Percentiles rank a stretch among this genome's conserved stretches.
These are phyloP conservation scores for Austroboletus eburneus DNA, from an alignment of 768 basidiomycete species.

Conservation along the genomic window DNA sequence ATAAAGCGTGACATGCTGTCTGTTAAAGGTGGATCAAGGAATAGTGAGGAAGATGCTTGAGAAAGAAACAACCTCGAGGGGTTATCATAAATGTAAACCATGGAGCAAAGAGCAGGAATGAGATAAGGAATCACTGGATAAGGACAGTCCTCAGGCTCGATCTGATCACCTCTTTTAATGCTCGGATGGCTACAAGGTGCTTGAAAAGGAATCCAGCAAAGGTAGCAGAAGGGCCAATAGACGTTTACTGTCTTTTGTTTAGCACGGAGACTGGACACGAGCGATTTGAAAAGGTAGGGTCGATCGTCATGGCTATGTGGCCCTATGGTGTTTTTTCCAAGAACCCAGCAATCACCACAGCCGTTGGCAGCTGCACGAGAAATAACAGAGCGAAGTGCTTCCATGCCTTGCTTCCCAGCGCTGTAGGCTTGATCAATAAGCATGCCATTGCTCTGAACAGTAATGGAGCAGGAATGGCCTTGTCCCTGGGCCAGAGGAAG, in stretches of 20 bases:
- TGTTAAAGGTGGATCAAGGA: no score
- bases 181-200: conserved; percentile 4
- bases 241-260: not conserved
- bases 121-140: not conserved
- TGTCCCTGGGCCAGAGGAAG: not conserved
- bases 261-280: not conserved
- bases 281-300: not conserved
- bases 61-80: no score
- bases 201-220: conserved; percentile 7
- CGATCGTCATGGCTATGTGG: no score
- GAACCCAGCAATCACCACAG: conserved; percentile 1
- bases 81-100: no score
- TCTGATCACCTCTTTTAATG: not conserved
- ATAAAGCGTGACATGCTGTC: no score
- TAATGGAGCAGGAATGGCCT: not conserved
- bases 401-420: not conserved
- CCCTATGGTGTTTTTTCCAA: not conserved
- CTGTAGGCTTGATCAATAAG: not conserved
- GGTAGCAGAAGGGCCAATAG: conserved; percentile 4
- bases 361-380: not conserved
- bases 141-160: not conserved
- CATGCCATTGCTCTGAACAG: not conserved
- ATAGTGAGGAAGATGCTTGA: no score
- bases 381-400: not conserved
- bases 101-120: no score